A percentile compares a stretch with the other conserved stretches of the same genome.
Conservation (phyloP, 2,329 filamentous ascomycete genomes). For the Pseudogymnoascus sp. region DNA sequence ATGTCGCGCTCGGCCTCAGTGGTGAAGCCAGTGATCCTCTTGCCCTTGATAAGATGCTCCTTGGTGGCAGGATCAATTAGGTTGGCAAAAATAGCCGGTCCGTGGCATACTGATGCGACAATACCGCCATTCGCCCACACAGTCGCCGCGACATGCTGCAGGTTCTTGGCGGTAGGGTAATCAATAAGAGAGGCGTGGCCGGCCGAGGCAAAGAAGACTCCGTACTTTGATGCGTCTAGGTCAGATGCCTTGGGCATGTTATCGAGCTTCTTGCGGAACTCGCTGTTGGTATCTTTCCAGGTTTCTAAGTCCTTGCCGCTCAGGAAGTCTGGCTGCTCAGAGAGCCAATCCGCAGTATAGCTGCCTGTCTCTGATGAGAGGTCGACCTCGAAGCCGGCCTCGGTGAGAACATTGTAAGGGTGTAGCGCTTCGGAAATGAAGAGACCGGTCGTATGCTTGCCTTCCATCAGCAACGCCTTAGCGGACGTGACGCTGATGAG, state of each 20-base stretch:
- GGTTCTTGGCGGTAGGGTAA: conserved; percentile 34
- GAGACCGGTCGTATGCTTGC: conserved; percentile 34
- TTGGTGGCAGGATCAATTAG: conserved; percentile 28
- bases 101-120: conserved; percentile 36
- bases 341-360: conserved; percentile 38
- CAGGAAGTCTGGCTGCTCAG: conserved; percentile 35
- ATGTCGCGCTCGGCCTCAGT: conserved; percentile 31
- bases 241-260: conserved; percentile 32
- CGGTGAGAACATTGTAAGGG: conserved; percentile 37
- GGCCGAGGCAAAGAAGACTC: conserved; percentile 36
- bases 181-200: conserved; percentile 40
- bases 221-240: conserved; percentile 27
- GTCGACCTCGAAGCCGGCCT: conserved; percentile 40
- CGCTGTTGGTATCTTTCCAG: conserved; percentile 35
- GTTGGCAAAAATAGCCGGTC: conserved; percentile 32
- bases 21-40: conserved; percentile 34
- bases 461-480: conserved; percentile 32
- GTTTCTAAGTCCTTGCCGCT: conserved; percentile 31
- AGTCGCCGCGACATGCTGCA: conserved; percentile 35
- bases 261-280: conserved; percentile 39
- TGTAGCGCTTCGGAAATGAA: conserved; percentile 42
- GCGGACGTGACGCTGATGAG: conserved; percentile 38
- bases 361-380: conserved; percentile 38
- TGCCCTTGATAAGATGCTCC: conserved; percentile 32
- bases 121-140: conserved; percentile 35